Evolutionary conservation across 352 stramenopile species (phyloP).

Genomic region (Albugo candida): DNA sequence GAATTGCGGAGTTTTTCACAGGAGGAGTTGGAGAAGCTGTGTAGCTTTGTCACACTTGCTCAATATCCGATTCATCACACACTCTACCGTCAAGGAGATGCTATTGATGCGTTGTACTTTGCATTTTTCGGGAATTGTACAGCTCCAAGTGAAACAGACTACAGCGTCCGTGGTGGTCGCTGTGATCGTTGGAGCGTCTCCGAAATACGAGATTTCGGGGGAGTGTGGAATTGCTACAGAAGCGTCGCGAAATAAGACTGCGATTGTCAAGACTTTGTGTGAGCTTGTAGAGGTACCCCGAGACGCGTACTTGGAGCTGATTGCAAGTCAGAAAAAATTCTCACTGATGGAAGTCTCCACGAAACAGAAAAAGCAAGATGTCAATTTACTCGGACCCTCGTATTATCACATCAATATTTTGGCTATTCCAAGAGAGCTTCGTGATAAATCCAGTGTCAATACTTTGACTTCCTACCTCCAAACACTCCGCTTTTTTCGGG

Average conservation of each 20-base stretch:
- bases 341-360: conserved; percentile 14
- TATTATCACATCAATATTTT: conserved; percentile 26
- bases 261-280: conserved; percentile 24
- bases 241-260: conserved; percentile 33
- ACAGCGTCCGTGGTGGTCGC: conserved; percentile 40
- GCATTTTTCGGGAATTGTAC: conserved; percentile 34
- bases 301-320: conserved; percentile 27
- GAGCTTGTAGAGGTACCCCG: conserved; percentile 49
- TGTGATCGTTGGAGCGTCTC: conserved; percentile 40
- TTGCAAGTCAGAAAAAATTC: conserved; percentile 49
- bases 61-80: conserved; percentile 27
- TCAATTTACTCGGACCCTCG: not conserved
- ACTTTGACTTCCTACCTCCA: conserved; percentile 50
- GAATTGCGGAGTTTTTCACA: conserved; percentile 43
- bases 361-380: conserved; percentile 15
- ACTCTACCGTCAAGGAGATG: conserved; percentile 46
- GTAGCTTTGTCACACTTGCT: conserved; percentile 29
- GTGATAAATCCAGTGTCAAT: conserved; percentile 29
- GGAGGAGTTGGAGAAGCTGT: conserved; percentile 36
- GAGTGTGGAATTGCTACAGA: conserved; percentile 43
- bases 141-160: conserved; percentile 36
- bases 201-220: conserved; percentile 51
- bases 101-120: conserved; percentile 54
- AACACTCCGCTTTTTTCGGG: conserved; percentile 61
- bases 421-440: conserved; percentile 22